phyloP scores from a whole-genome alignment of 352 stramenopile species.

The Blastocystis sp. region DNA sequence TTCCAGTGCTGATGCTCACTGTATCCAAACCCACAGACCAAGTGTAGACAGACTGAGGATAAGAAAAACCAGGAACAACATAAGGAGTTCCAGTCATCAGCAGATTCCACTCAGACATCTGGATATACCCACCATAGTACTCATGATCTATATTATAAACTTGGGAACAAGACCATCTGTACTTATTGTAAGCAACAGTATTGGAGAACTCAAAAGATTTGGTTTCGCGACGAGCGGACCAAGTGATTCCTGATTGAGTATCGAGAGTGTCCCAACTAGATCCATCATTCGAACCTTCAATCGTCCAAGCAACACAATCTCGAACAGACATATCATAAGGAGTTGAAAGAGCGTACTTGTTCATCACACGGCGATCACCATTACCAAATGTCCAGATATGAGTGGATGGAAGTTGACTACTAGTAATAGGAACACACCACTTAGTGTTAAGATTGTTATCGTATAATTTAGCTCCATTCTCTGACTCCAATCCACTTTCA shows the following conservation, averaged over 20 bases:
- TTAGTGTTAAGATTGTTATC: slow-evolving; percentile 34
- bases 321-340: neutral
- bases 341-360: slow-evolving; percentile 20
- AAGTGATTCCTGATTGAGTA: neutral
- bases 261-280: neutral
- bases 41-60: slow-evolving; percentile 15
- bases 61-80: neutral
- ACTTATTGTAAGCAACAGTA: neutral
- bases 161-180: neutral
- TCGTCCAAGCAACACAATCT: slow-evolving; percentile 24
- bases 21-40: slow-evolving; percentile 11
- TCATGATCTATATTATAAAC: neutral
- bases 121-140: neutral
- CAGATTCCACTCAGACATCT: slow-evolving; percentile 52
- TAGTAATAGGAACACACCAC: neutral
- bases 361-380: slow-evolving; percentile 7
- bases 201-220: neutral
- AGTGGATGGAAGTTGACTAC: neutral
- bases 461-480: neutral
- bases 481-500: neutral
- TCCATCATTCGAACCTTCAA: slow-evolving; percentile 4
- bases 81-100: neutral
- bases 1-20: neutral
- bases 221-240: neutral
- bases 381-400: neutral